phyloP scores from a whole-genome alignment of 2,329 filamentous ascomycete genomes.

The Ophiostoma populinum region DNA sequence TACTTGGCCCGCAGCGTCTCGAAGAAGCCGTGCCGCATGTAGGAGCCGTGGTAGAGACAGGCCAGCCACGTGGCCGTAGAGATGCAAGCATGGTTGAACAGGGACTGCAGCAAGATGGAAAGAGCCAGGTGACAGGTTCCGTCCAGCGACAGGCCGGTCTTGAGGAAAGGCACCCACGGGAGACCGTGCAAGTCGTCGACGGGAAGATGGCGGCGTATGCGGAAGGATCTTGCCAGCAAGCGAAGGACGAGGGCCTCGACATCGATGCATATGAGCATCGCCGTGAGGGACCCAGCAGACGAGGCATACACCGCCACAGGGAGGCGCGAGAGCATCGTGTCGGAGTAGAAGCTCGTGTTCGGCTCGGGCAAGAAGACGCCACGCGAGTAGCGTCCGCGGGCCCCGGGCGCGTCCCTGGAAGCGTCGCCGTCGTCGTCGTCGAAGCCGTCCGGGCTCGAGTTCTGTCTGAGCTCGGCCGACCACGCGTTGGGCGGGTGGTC shows the following conservation, averaged over 20 bases:
- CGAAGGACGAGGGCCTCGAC: conserved; percentile 29
- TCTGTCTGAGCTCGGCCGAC: conserved; percentile 41
- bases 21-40: too few relatives aligned
- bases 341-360: conserved; percentile 15
- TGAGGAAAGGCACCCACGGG: conserved; percentile 16
- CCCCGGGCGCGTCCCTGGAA: neutral
- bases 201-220: conserved; percentile 21
- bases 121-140: conserved; percentile 28
- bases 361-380: conserved; percentile 4
- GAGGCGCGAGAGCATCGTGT: conserved; percentile 31
- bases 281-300: conserved; percentile 26
- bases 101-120: conserved; percentile 27
- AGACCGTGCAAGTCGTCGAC: conserved; percentile 22
- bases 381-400: conserved; percentile 4
- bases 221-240: conserved; percentile 26
- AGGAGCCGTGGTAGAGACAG: too few relatives aligned
- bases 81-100: conserved; percentile 29
- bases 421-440: neutral
- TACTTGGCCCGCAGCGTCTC: too few relatives aligned
- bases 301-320: conserved; percentile 30
- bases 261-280: conserved; percentile 27
- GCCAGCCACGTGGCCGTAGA: too few relatives aligned
- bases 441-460: conserved; percentile 11
- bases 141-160: conserved; percentile 20
- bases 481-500: conserved; percentile 35